Evolutionary conservation across 257 asterid genomes (phyloP), one percentile per base, ranked within the genome.

Genomic region (Lycium barbarum): DNA sequence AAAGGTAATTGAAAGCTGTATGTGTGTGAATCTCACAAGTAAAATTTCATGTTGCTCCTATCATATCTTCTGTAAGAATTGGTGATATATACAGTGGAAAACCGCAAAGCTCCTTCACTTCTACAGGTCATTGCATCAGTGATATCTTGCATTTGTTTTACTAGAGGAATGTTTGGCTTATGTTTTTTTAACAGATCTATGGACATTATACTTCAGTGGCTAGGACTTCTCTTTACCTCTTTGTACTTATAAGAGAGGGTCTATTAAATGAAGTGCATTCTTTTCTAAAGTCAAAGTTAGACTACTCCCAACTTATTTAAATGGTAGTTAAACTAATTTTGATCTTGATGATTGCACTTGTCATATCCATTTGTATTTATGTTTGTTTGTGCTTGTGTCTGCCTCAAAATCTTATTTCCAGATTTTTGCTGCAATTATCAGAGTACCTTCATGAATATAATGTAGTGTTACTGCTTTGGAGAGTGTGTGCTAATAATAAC

Each of bases 371-470:
- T 26, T 20, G 6, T 35, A 2, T 53, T 47, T 53, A 3, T 33
- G 9, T 14, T 53, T 26, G 12, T 76, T 7, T 76, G 36, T 53
- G 49, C 3, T 14, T 76, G 62, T 51, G 81, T 78, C 61, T 9
- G 2, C 66, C 53, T 26, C 47, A 51, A 51, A 47, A 76, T 76
- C 82, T 76, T 51, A 76, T 63, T 14, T 78, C 66, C 82, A 78
- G 82, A 53, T 78, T 78, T 65, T 33, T 53, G 33, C 33, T 78
- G 82, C 82, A 51, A 9, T 78, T 26, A 55, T 78, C 82, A 14
- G 17, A 53, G 33, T 78, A 53, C 49, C 49, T 54, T 78, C 49
- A 3, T 53, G 66, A 78, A 78, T 65, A 78, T 78, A 33, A 78
- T 53, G 49, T 35, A 78, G 82, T 53, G 22, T 78, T 53, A 15